These are phyloP conservation scores for Nepenthes mirabilis DNA, from an alignment of 148 eudicot genomes.

Conservation along the genomic window DNA sequence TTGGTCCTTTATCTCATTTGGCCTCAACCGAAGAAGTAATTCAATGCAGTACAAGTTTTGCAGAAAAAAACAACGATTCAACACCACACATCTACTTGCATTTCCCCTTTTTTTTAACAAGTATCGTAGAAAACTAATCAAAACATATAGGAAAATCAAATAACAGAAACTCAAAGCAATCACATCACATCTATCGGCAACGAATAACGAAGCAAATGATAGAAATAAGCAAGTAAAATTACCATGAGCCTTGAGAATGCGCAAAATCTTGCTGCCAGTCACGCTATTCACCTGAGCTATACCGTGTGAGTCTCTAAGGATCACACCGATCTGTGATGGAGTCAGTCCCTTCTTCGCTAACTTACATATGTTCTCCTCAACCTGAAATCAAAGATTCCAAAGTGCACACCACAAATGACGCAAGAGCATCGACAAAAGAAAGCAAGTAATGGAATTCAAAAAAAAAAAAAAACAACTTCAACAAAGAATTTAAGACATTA, in stretches of 20 bases:
- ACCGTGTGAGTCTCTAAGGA: conserved; percentile 13
- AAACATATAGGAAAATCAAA: too few relatives aligned
- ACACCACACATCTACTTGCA: too few relatives aligned
- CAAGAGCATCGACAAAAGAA: too few relatives aligned
- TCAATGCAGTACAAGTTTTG: too few relatives aligned
- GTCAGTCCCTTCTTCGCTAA: conserved; percentile 16
- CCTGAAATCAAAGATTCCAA: conserved; percentile 6
- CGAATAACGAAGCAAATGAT: too few relatives aligned
- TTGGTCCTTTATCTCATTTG: too few relatives aligned
- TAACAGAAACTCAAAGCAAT: too few relatives aligned
- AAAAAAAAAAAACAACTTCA: background rate
- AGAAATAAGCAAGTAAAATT: background rate
- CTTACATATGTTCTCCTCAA: conserved; percentile 27
- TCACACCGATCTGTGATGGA: conserved; percentile 16
- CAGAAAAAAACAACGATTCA: too few relatives aligned
- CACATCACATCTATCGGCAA: too few relatives aligned
- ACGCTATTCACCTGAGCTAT: conserved; percentile 14
- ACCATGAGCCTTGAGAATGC: conserved; percentile 38
- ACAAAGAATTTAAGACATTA: background rate
- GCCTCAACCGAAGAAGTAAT: too few relatives aligned
- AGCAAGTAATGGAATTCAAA: background rate
- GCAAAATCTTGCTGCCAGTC: conserved; percentile 10
- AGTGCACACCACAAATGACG: background rate
- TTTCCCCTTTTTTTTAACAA: too few relatives aligned
- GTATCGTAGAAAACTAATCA: too few relatives aligned